Percentiles rank a stretch among this genome's conserved stretches.
Conservation (phyloP, 768 basidiomycete species). For the Lactarius deliciosus region DNA sequence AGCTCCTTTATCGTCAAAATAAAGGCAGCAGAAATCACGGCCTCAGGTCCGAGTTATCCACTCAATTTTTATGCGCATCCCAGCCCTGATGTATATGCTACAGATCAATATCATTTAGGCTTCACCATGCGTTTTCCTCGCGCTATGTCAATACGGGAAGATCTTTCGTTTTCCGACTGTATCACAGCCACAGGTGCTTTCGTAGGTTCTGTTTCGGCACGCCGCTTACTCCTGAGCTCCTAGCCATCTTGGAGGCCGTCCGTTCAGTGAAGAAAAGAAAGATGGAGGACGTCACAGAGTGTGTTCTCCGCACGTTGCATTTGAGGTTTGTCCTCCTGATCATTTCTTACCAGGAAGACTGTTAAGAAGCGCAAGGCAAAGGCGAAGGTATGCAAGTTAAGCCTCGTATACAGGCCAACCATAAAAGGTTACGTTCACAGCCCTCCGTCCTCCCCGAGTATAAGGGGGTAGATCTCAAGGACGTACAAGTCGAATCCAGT, state of each 20-base stretch:
- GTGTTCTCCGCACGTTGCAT: background rate
- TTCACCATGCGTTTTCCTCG: constrained; percentile 95
- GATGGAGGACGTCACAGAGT: constrained; percentile 62
- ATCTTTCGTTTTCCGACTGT: constrained; percentile 70
- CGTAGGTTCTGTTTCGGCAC: background rate
- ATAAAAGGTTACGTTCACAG: constrained; percentile 37
- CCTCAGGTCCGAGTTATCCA: constrained; percentile 51
- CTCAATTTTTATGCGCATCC: background rate
- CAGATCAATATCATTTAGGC: constrained; percentile 81
- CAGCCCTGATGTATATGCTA: constrained; percentile 18
- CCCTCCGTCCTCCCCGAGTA: constrained; percentile 62
- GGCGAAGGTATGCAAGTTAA: constrained; percentile 41
- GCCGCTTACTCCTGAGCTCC: constrained; percentile 8
- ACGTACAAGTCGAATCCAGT: constrained; percentile 56
- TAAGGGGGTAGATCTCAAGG: constrained; percentile 60
- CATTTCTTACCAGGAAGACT: constrained; percentile 20
- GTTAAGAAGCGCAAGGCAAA: constrained; percentile 56
- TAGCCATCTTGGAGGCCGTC: constrained; percentile 60
- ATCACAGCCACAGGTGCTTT: constrained; percentile 61
- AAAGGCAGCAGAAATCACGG: constrained; percentile 89
- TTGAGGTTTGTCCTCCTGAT: background rate
- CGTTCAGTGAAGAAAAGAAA: constrained; percentile 72
- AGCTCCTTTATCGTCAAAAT: constrained; percentile 94
- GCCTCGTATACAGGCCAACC: background rate
- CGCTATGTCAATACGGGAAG: constrained; percentile 75